Conservation (phyloP, 495 filamentous ascomycete genomes). For the Neohortaea acidophila region DNA sequence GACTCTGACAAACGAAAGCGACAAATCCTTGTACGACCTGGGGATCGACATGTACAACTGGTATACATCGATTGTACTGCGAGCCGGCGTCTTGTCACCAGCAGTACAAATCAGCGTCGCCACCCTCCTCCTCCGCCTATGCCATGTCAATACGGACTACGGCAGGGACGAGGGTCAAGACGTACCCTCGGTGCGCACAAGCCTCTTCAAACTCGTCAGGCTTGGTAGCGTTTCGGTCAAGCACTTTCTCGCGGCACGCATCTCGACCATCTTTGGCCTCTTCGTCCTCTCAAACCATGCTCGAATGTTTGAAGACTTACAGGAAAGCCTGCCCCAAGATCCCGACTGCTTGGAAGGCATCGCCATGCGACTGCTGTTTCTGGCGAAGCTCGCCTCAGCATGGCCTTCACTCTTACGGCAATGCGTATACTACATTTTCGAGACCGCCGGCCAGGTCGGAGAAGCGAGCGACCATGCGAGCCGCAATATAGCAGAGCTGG, state of each 20-base stretch:
- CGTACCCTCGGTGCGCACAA: conserved; percentile 55
- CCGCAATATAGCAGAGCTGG: conserved; percentile 50
- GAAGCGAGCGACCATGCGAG: conserved; percentile 51
- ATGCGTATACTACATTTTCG: conserved; percentile 83
- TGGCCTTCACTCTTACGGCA: conserved; percentile 73
- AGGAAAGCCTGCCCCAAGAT: conserved; percentile 56
- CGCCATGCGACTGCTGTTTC: conserved; percentile 60
- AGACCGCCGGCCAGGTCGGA: conserved; percentile 58
- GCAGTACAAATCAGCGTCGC: conserved; percentile 51
- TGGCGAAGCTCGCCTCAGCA: conserved; percentile 55
- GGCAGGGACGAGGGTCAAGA: conserved; percentile 30
- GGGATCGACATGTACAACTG: conserved; percentile 67
- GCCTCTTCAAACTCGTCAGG: conserved; percentile 55
- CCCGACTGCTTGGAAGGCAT: conserved; percentile 64
- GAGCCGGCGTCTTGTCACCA: conserved; percentile 48
- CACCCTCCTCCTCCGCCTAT: conserved; percentile 48
- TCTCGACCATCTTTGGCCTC: conserved; percentile 64
- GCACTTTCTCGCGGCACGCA: conserved; percentile 48
- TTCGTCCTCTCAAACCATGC: conserved; percentile 69
- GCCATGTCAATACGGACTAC: conserved; percentile 50
- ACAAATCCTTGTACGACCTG: conserved; percentile 41
- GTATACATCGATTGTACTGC: conserved; percentile 50
- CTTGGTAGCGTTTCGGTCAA: conserved; percentile 57
- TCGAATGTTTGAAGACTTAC: conserved; percentile 60
- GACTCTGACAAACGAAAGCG: conserved; percentile 44